phyloP scores from a whole-genome alignment of 257 asterid species.

The Lavandula angustifolia region DNA sequence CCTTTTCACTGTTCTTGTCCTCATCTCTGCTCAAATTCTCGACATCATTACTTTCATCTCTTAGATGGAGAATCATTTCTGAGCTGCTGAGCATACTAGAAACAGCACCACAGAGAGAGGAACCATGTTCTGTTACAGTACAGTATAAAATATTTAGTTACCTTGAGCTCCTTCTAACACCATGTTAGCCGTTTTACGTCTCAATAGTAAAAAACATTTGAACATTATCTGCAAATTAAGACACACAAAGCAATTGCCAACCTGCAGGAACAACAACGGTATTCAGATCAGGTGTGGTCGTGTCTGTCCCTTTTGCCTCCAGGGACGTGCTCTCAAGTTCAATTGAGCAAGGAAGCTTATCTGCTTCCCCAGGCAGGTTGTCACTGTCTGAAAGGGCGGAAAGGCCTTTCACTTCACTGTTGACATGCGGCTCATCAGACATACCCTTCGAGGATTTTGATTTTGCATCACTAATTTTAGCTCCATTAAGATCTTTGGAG shows the following conservation, averaged over 20 bases:
- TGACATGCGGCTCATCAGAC: conserved; percentile 22
- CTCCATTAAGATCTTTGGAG: conserved; percentile 29
- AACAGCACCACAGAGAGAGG: conserved; percentile 29
- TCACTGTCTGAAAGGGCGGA: conserved; percentile 11
- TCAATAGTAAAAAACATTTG: not conserved
- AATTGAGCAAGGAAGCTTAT: not conserved
- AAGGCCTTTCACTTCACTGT: conserved; percentile 1
- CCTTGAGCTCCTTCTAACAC: not conserved
- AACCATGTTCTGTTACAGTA: conserved; percentile 30
- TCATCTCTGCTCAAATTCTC: conserved; percentile 15
- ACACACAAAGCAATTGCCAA: conserved; percentile 4
- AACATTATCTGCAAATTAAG: conserved; percentile 5
- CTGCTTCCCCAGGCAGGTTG: conserved; percentile 6
- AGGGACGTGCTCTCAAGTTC: conserved; percentile 20
- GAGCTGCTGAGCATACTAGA: conserved; percentile 27
- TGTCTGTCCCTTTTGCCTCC: conserved; percentile 25
- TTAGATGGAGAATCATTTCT: conserved; percentile 29
- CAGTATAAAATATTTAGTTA: conserved; percentile 17
- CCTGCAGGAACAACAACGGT: conserved; percentile 36
- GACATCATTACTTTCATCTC: conserved; percentile 23
- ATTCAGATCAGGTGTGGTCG: conserved; percentile 13
- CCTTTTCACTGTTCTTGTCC: conserved; percentile 23
- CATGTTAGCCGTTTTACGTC: not conserved
- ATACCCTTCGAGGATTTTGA: conserved; percentile 18
- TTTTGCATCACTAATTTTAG: conserved; percentile 19